These are phyloP conservation scores for Cladophialophora exuberans DNA, from an alignment of 2,329 filamentous ascomycete genomes.

Conservation along the genomic window DNA sequence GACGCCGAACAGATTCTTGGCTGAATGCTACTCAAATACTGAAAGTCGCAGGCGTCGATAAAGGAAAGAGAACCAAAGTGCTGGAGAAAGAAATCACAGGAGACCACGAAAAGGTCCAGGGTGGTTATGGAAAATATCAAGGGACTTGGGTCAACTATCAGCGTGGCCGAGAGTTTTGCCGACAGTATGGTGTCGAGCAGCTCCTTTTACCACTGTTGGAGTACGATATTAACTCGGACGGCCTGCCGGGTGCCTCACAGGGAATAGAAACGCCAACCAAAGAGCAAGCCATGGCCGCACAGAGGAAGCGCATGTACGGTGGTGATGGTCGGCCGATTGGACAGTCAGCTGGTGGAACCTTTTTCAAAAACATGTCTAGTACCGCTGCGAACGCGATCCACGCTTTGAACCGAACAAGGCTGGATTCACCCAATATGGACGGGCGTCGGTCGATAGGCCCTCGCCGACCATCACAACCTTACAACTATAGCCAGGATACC, in stretches of 20 bases:
- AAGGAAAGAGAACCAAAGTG: slow-evolving; percentile 96
- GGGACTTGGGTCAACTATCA: slow-evolving; percentile 98
- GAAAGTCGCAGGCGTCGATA: slow-evolving; percentile 95
- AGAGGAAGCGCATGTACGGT: slow-evolving; percentile 90
- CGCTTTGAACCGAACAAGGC: slow-evolving; percentile 92
- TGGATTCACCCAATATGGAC: slow-evolving; percentile 81
- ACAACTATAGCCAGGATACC: slow-evolving; percentile 63
- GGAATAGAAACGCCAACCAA: slow-evolving; percentile 94
- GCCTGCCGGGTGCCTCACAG: slow-evolving; percentile 67
- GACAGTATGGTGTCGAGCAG: slow-evolving; percentile 64
- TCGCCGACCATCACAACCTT: slow-evolving; percentile 69
- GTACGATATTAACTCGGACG: slow-evolving; percentile 53
- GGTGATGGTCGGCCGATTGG: slow-evolving; percentile 70
- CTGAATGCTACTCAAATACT: slow-evolving; percentile 98
- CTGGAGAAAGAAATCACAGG: slow-evolving; percentile 97
- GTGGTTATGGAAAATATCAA: slow-evolving; percentile 98
- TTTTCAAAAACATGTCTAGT: slow-evolving; percentile 95
- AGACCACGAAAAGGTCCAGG: slow-evolving; percentile 97
- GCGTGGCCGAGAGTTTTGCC: slow-evolving; percentile 87
- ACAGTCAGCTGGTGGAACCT: slow-evolving; percentile 73
- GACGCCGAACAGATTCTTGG: slow-evolving; percentile 91
- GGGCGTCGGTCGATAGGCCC: slow-evolving; percentile 70
- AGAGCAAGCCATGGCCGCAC: slow-evolving; percentile 96
- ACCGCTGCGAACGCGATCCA: slow-evolving; percentile 92
- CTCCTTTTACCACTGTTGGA: slow-evolving; percentile 52